These are phyloP conservation scores for Malus orientalis DNA, from an alignment of 306 rosid genomes.

Conservation along the genomic window DNA sequence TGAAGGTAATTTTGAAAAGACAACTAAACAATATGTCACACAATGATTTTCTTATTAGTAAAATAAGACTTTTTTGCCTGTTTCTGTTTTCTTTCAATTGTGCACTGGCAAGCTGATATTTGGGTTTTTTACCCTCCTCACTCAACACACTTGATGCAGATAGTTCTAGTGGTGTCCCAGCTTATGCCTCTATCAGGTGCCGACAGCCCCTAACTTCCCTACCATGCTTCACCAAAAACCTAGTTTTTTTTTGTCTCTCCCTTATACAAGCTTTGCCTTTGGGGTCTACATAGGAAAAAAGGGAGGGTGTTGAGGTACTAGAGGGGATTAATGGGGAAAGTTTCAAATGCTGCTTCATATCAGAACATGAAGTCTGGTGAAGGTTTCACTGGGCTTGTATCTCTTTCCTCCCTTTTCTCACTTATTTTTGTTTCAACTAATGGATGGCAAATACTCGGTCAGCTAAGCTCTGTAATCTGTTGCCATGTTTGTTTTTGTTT, in stretches of 20 bases:
- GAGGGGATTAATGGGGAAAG: not conserved
- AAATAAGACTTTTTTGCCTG: not conserved
- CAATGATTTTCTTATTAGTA: not conserved
- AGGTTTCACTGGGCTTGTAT: not conserved
- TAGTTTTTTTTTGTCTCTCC: not conserved
- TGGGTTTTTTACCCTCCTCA: not conserved
- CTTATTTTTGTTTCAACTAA: not conserved
- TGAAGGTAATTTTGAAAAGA: conserved; percentile 46
- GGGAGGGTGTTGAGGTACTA: not conserved
- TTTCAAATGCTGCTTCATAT: not conserved
- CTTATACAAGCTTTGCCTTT: not conserved
- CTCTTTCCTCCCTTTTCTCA: not conserved
- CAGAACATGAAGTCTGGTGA: not conserved
- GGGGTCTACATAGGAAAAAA: not conserved
- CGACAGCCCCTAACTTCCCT: not conserved
- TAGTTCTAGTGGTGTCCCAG: not conserved
- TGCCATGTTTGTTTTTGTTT: not conserved
- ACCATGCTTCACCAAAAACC: not conserved
- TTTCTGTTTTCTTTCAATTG: not conserved
- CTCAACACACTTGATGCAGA: not conserved
- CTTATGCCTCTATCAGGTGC: not conserved
- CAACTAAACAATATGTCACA: not conserved
- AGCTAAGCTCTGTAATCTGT: not conserved
- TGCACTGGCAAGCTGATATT: not conserved
- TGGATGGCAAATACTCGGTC: not conserved